Evolutionary conservation across 768 basidiomycete species (phyloP).

Genomic region (Naganishia antarctica): DNA sequence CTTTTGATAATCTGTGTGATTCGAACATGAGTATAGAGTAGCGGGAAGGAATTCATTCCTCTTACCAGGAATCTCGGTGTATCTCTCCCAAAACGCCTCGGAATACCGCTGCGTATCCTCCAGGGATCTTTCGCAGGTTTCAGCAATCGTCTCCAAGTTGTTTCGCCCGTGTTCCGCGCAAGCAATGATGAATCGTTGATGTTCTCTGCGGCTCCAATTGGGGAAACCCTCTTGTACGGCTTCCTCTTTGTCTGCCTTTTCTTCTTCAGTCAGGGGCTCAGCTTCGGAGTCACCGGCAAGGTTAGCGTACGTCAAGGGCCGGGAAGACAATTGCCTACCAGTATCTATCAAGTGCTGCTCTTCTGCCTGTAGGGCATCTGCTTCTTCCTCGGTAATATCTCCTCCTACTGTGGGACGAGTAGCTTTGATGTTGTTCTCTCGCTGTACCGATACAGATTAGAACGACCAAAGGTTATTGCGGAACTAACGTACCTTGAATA

Average conservation of each 20-base stretch:
- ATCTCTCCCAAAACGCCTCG: slow-evolving; percentile 78
- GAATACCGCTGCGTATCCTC: slow-evolving; percentile 76
- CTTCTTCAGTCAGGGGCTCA: slow-evolving; percentile 84
- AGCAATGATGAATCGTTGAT: slow-evolving; percentile 80
- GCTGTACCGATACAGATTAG: background rate
- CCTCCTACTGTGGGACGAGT: slow-evolving; percentile 5
- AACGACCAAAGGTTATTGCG: background rate
- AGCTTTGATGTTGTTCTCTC: slow-evolving; percentile 24
- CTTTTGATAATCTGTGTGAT: slow-evolving; percentile 10
- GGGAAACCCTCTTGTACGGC: slow-evolving; percentile 74
- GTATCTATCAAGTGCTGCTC: slow-evolving; percentile 87
- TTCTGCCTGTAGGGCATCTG: slow-evolving; percentile 72
- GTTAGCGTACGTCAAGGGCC: slow-evolving; percentile 1
- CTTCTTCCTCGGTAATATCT: slow-evolving; percentile 38
- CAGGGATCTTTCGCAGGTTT: slow-evolving; percentile 72
- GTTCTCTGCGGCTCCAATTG: slow-evolving; percentile 87
- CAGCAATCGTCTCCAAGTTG: slow-evolving; percentile 56
- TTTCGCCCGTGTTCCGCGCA: slow-evolving; percentile 71
- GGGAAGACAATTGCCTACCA: slow-evolving; percentile 53
- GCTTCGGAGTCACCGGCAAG: slow-evolving; percentile 53
- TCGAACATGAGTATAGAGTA: slow-evolving; percentile 43
- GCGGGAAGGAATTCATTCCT: background rate
- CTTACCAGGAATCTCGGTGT: slow-evolving; percentile 74
- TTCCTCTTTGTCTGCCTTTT: slow-evolving; percentile 72
- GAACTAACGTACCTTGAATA: slow-evolving; percentile 49